Evolutionary conservation across 1,139 yeast species (phyloP), one percentile per base, ranked within the genome.

Genomic region (Candida sanyaensis): DNA sequence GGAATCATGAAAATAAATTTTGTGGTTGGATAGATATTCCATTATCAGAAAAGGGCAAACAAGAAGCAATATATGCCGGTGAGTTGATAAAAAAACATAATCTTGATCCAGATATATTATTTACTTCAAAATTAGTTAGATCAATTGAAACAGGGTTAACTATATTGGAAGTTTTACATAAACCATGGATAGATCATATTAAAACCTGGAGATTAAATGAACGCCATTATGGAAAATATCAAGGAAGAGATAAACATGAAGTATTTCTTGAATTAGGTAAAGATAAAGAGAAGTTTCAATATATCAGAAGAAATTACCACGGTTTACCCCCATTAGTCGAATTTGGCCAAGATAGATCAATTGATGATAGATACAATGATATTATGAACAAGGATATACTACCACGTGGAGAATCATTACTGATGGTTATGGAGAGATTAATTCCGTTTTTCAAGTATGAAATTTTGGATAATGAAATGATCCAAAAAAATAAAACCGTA

Each of bases 11-110:
- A 47, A 83, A 86, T 61, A 73, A 78, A 52, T 88, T 88, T 62
- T 86, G 93, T 59, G 96, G 96, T 1, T 88, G 96, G 96, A 77
- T 85, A n/a, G 93, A 88, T 64, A 81, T 86, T 9, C 78, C 78
- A 34, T 66, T 87, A 47, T 80, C 88, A 4, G 75, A 68, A 1
- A 78, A 78, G 51, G 95, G 96, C 2, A 66, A 73, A 50, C 56
- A 66, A 9, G 93, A 87, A 60, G 95, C 95, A 1, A 60, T 60
- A 8, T 65, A 75, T 46, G 86, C 90, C 2, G 88, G 85, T 0
- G 60, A 73, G 26, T 65, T 86, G 52, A 77, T 87, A 27, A 56
- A 68, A 32, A 58, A 66, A 38, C 57, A 65, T 26, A 50, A 60
- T 17, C 62, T 80, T 28, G 63, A 64, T 34, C 88, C 90, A 1